Base-by-base conservation (phyloP, 169 alveolate species). In the Cryptosporidium sp. region DNA sequence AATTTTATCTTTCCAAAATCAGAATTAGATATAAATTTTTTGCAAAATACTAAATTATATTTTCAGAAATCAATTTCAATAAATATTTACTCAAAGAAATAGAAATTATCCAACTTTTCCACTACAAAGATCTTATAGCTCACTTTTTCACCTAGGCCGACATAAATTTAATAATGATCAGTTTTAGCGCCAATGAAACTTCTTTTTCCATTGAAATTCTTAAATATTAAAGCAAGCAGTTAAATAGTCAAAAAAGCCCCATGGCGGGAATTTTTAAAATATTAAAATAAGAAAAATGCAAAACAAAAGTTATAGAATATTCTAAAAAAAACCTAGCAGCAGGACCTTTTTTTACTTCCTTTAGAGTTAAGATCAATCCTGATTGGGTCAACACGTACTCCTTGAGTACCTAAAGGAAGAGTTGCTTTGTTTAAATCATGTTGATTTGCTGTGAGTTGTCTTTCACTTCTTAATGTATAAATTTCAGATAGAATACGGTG, bases 401-500 rank as follows among this genome's bases (percentile, higher is more conserved):
- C 86, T 14, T 75, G 86, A 18, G 73, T 33, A 21, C 86, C 86
- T 16, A 75, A 23, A 58, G 86, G 86, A 56, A 75, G 71, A n/a
- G 86, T 75, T 21, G 73, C n/a, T 21, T 58, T 75, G 39, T 37
- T 75, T 58, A 75, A 26, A 26, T 75, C 73, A n/a, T 75, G 86
- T 42, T 75, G 86, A 31, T 53, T 75, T 35, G 72, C 72, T 5
- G 72, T 65, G 33, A 84, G 75, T n/a, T 70, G 84, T 65, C 91
- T 61, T 23, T 84, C 84, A 12, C 91, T 84, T 37, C 85, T 51
- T 35, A 70, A 14, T n/a, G 91, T 94, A 75, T 94, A 85, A 48
- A 94, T 94, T 89, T 89, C 93, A 84, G 93, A 91, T 35, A 94
- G 75, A 56, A 94, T 86, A 39, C 92, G 93, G 67, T 84, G 92